Evolutionary conservation across 108 stramenopile species (phyloP).

Genomic region (Fragilaria radians): DNA sequence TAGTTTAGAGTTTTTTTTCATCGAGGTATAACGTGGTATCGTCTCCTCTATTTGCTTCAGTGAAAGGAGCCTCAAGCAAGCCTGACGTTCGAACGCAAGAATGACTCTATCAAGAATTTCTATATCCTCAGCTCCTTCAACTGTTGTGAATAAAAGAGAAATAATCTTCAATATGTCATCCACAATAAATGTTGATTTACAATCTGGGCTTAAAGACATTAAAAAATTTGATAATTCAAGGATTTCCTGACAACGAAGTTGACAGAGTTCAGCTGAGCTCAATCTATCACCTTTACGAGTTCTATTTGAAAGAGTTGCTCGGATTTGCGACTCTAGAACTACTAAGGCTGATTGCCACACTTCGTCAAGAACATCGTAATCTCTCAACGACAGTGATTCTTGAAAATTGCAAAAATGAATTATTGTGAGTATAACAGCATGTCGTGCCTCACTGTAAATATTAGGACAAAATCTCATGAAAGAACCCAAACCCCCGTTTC

Average conservation of each 20-base stretch:
- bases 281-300: constrained; percentile 10
- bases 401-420: constrained; percentile 32
- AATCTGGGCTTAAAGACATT: neutral
- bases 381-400: neutral
- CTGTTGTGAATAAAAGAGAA: too few species aligned
- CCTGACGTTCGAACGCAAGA: too few species aligned
- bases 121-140: too few species aligned
- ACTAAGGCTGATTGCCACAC: constrained; percentile 38
- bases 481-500: constrained; percentile 37
- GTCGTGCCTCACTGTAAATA: constrained; percentile 34
- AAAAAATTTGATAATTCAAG: neutral
- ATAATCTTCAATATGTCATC: too few species aligned
- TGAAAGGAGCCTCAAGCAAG: too few species aligned
- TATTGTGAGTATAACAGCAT: constrained; percentile 34
- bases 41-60: too few species aligned
- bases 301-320: constrained; percentile 26
- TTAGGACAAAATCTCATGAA: constrained; percentile 41
- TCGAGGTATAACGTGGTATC: too few species aligned
- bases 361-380: constrained; percentile 11
- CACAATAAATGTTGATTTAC: too few species aligned
- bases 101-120: too few species aligned
- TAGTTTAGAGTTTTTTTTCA: too few species aligned
- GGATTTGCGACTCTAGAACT: constrained; percentile 65
- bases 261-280: neutral
- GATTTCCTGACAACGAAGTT: neutral